Evolutionary conservation across 2,329 filamentous ascomycete species (phyloP).

Genomic region (Fusarium papillatum): DNA sequence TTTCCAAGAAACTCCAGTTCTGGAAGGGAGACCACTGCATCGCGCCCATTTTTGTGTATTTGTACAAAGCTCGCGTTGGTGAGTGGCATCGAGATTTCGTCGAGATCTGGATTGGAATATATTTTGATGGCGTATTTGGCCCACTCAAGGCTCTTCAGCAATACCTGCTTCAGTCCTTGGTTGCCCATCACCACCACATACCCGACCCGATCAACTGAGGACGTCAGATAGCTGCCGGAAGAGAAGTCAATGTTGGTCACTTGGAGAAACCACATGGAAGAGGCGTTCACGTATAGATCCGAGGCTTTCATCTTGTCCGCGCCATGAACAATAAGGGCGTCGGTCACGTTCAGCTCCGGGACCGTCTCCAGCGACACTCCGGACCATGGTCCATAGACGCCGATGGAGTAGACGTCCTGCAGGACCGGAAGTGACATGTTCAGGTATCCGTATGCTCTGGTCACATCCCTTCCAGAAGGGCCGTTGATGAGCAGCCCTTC

Average conservation of each 20-base stretch:
- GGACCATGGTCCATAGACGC: neutral
- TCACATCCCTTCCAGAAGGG: neutral
- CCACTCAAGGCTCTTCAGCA: neutral
- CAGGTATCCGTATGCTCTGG: neutral
- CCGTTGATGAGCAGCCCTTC: neutral
- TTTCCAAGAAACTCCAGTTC: neutral
- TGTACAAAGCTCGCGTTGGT: neutral
- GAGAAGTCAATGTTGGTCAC: neutral
- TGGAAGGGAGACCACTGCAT: neutral
- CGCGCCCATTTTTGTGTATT: neutral
- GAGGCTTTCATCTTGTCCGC: neutral
- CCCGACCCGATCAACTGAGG: neutral
- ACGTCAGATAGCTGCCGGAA: neutral
- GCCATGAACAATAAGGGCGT: neutral
- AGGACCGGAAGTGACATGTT: neutral
- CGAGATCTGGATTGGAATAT: neutral
- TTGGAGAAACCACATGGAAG: neutral
- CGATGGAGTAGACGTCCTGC: neutral
- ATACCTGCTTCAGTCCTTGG: neutral
- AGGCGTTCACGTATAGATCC: neutral
- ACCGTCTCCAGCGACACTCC: neutral
- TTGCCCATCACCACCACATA: neutral
- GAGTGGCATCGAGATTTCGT: neutral
- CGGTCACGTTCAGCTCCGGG: neutral
- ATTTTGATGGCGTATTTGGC: neutral